Conservation (phyloP, 2,329 filamentous ascomycete species). For the Pestalotiopsis sp. region DNA sequence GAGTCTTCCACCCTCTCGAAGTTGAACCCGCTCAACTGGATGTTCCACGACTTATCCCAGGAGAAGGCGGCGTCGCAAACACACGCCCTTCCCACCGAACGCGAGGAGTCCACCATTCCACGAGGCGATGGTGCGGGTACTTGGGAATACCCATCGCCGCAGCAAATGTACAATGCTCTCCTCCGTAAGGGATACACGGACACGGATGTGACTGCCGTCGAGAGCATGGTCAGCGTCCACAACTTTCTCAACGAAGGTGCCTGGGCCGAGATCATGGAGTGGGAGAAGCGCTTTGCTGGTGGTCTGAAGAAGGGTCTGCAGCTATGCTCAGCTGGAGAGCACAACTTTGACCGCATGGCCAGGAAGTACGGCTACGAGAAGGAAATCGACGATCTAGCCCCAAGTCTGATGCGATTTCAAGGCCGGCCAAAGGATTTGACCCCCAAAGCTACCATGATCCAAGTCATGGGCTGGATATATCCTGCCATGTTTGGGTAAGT, state of each 20-base stretch:
- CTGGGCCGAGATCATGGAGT: constrained; percentile 91
- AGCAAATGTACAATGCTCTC: constrained; percentile 99
- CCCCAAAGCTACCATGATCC: constrained; percentile 84
- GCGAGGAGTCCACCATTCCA: constrained; percentile 89
- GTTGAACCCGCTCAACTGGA: constrained; percentile 82
- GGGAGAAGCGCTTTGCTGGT: constrained; percentile 82
- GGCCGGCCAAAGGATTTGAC: constrained; percentile 87
- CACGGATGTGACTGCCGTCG: constrained; percentile 88
- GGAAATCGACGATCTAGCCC: constrained; percentile 57
- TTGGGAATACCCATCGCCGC: constrained; percentile 97
- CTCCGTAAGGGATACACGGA: constrained; percentile 94
- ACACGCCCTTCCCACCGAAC: constrained; percentile 71
- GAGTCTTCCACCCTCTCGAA: constrained; percentile 52
- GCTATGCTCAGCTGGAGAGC: constrained; percentile 72
- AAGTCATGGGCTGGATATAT: constrained; percentile 76
- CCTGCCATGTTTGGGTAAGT: constrained; percentile 76
- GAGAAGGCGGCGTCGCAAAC: constrained; percentile 72
- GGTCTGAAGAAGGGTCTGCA: constrained; percentile 74
- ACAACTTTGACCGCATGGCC: constrained; percentile 47
- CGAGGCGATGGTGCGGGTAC: constrained; percentile 74
- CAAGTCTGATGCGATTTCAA: constrained; percentile 82
- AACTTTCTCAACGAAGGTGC: constrained; percentile 98
- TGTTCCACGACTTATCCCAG: constrained; percentile 87
- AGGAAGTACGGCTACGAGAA: constrained; percentile 48
- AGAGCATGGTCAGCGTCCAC: constrained; percentile 96